Percentiles rank a stretch among this genome's conserved stretches.
Conservation (phyloP, 371 early-diverging fungal genomes). For the Mycotypha africana region DNA sequence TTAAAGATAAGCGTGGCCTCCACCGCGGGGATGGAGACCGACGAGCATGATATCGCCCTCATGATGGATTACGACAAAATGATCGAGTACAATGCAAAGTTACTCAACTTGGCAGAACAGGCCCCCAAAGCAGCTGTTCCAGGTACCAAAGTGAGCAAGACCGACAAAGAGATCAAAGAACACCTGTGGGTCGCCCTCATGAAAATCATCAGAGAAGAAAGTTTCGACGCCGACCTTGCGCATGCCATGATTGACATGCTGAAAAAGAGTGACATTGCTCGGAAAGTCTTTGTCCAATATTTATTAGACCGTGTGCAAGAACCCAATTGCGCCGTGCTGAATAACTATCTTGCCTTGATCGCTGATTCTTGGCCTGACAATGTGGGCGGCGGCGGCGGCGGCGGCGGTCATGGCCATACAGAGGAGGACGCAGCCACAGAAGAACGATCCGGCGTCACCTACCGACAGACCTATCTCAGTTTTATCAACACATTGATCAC, state of each 20-base stretch:
- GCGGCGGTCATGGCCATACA: too few relatives aligned
- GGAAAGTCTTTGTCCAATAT: constrained; percentile 53
- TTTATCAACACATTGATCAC: constrained; percentile 44
- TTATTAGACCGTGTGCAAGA: constrained; percentile 37
- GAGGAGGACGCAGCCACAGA: constrained; percentile 11
- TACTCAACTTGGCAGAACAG: constrained; percentile 53
- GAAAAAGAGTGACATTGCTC: constrained; percentile 42
- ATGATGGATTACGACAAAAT: too few relatives aligned
- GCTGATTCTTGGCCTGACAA: constrained; percentile 32
- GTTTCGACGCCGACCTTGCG: constrained; percentile 6
- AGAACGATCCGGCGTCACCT: constrained; percentile 24
- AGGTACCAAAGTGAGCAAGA: constrained; percentile 27
- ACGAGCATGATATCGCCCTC: too few relatives aligned
- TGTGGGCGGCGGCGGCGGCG: too few relatives aligned
- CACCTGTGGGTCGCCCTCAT: constrained; percentile 33
- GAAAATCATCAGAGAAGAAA: constrained; percentile 26
- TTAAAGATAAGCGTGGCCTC: too few relatives aligned
- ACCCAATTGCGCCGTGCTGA: constrained; percentile 36
- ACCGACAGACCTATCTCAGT: constrained; percentile 42
- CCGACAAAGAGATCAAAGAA: constrained; percentile 28
- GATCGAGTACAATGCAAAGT: constrained; percentile 46
- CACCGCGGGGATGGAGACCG: too few relatives aligned
- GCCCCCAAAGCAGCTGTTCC: constrained; percentile 32
- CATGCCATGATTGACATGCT: constrained; percentile 11
- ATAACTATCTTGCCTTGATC: constrained; percentile 35